Evolutionary conservation across 2,329 filamentous ascomycete species (phyloP).

Genomic region (Simplicillium aogashimaense): DNA sequence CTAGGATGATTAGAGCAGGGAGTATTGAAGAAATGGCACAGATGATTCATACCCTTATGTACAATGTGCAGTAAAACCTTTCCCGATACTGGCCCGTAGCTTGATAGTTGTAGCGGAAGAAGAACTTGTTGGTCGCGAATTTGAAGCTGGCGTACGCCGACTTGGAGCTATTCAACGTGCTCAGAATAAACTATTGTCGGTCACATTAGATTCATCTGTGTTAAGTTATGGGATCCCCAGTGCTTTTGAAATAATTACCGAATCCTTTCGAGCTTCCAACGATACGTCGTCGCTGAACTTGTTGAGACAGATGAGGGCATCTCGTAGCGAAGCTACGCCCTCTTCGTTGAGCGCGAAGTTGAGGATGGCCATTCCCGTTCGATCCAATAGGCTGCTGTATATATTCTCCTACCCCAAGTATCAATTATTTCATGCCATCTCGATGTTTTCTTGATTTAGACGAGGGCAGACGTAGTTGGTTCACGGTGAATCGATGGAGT

Average conservation of each 20-base stretch:
- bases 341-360: conserved; percentile 68
- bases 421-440: no score
- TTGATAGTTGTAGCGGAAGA: conserved; percentile 60
- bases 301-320: conserved; percentile 62
- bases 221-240: background rate
- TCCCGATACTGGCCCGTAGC: conserved; percentile 39
- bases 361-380: conserved; percentile 45
- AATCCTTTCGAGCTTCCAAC: conserved; percentile 60
- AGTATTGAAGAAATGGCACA: background rate
- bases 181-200: conserved; percentile 52
- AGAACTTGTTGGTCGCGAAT: conserved; percentile 59
- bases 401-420: no score
- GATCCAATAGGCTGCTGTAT: background rate
- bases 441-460: no score
- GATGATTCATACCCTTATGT: conserved; percentile 48
- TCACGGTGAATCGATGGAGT: no score
- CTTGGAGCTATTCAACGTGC: conserved; percentile 69
- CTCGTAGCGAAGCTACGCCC: conserved; percentile 59
- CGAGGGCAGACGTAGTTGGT: no score
- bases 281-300: conserved; percentile 76
- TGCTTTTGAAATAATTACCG: conserved; percentile 29
- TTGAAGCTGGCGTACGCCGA: conserved; percentile 68
- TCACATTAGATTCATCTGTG: background rate
- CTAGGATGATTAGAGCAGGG: conserved; percentile 25
- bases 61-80: conserved; percentile 65